phyloP scores from a whole-genome alignment of 805 yeast species.

The Cyberlindnera petersonii region DNA sequence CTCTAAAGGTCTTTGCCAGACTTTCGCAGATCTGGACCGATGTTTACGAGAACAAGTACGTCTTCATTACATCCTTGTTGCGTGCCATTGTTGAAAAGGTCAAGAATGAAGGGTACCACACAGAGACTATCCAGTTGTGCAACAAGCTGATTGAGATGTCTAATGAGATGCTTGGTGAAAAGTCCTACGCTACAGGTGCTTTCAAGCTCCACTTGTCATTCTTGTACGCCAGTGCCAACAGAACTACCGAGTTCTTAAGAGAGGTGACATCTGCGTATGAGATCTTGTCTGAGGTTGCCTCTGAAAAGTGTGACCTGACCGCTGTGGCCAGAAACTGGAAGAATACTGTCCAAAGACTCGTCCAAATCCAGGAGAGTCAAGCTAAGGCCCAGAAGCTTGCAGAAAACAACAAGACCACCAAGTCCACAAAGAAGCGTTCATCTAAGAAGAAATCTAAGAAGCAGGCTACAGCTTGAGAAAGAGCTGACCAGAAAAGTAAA shows the following conservation, averaged over 20 bases:
- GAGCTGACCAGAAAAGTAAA: not conserved
- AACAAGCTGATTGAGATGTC: slow-evolving; percentile 51
- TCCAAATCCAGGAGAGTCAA: slow-evolving; percentile 42
- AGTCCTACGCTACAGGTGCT: slow-evolving; percentile 59
- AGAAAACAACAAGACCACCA: slow-evolving; percentile 20
- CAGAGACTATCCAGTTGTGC: slow-evolving; percentile 50
- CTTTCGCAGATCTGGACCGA: slow-evolving; percentile 56
- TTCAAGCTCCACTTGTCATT: slow-evolving; percentile 69
- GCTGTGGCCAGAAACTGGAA: slow-evolving; percentile 66
- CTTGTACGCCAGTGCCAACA: slow-evolving; percentile 47
- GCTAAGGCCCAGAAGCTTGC: slow-evolving; percentile 29
- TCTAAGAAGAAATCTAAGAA: slow-evolving; percentile 27
- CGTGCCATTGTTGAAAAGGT: slow-evolving; percentile 59
- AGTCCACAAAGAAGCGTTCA: slow-evolving; percentile 37
- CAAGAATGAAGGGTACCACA: slow-evolving; percentile 45
- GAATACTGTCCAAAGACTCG: slow-evolving; percentile 48
- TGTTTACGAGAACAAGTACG: slow-evolving; percentile 55
- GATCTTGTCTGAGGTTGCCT: slow-evolving; percentile 54
- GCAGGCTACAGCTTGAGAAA: too few relatives aligned
- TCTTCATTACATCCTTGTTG: slow-evolving; percentile 61
- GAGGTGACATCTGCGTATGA: slow-evolving; percentile 53
- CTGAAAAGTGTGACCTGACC: slow-evolving; percentile 64
- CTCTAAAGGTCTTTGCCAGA: slow-evolving; percentile 58
- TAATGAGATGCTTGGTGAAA: slow-evolving; percentile 48
- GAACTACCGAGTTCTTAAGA: slow-evolving; percentile 52